Evolutionary conservation across 345 rosid genomes (phyloP).

Genomic region (Gossypium sturtianum): DNA sequence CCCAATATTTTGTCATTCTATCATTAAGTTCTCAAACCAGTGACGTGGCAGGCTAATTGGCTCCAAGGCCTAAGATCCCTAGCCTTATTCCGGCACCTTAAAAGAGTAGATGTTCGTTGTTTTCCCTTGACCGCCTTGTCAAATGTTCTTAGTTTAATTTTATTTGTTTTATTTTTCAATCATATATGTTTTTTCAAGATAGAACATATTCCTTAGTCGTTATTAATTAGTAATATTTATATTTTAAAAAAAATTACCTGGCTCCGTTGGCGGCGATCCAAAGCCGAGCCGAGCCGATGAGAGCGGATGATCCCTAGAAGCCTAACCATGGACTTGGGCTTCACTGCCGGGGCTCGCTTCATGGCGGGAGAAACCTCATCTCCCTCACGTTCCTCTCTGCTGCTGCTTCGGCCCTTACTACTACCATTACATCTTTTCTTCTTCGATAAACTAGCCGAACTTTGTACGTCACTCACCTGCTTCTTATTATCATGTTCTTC

Average conservation of each 20-base stretch:
- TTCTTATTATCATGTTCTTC: conserved; percentile 15
- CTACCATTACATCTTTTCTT: conserved; percentile 32
- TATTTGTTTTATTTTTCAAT: not conserved
- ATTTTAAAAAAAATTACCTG: conserved; percentile 35
- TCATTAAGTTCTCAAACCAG: not conserved
- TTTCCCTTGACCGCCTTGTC: not conserved
- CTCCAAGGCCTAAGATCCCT: not conserved
- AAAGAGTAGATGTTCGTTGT: not conserved
- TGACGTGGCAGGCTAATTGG: conserved; percentile 1
- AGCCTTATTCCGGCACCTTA: not conserved
- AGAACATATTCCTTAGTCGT: not conserved
- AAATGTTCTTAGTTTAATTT: not conserved
- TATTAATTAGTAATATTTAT: not conserved
- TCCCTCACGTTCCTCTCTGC: conserved; percentile 40
- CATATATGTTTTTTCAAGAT: not conserved
- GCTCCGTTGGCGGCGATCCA: conserved; percentile 49
- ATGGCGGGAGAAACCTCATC: conserved; percentile 50
- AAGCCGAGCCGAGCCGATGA: conserved; percentile 46
- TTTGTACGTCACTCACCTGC: conserved; percentile 48
- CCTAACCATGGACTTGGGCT: conserved; percentile 35
- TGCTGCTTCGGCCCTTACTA: conserved; percentile 23
- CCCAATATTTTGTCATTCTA: not conserved
- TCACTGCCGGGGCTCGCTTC: conserved; percentile 29
- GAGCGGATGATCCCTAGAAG: conserved; percentile 35
- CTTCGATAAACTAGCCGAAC: conserved; percentile 37